Evolutionary conservation across 179 eudicot genomes (phyloP).

Genomic region (Spergularia azorica): DNA sequence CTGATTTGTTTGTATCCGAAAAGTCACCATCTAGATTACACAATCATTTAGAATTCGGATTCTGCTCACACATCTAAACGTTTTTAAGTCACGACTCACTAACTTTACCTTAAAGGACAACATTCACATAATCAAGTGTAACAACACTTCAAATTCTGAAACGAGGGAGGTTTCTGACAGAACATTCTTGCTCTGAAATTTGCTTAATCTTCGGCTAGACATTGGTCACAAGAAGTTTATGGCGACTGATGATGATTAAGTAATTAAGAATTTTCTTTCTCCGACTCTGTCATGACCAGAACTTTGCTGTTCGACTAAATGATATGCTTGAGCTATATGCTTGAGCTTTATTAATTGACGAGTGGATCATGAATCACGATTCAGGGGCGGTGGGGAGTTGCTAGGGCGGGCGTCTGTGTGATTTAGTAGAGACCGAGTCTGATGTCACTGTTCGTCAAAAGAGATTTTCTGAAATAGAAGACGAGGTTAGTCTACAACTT

Average conservation of each 20-base stretch:
- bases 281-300: neutral
- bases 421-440: slow-evolving; percentile 77
- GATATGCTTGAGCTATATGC: neutral
- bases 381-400: slow-evolving; percentile 96
- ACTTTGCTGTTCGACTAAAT: neutral
- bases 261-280: neutral
- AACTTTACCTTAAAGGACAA: neutral
- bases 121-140: neutral
- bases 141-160: neutral
- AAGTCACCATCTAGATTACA: neutral
- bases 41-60: neutral
- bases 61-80: too few species aligned
- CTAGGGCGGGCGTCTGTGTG: slow-evolving; percentile 66
- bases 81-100: neutral
- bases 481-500: slow-evolving; percentile 55
- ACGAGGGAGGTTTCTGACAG: too few species aligned
- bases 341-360: slow-evolving; percentile 11
- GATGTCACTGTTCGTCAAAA: slow-evolving; percentile 71
- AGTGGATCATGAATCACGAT: slow-evolving; percentile 19
- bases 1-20: slow-evolving; percentile 31
- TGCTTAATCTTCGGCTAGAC: too few species aligned
- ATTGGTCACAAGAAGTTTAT: too few species aligned
- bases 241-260: neutral
- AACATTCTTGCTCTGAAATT: neutral
- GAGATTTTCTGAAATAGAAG: slow-evolving; percentile 77